A percentile compares a stretch with the other conserved stretches of the same genome.
phyloP scores from a whole-genome alignment of 768 basidiomycete genomes.

The Boletus insuetus region DNA sequence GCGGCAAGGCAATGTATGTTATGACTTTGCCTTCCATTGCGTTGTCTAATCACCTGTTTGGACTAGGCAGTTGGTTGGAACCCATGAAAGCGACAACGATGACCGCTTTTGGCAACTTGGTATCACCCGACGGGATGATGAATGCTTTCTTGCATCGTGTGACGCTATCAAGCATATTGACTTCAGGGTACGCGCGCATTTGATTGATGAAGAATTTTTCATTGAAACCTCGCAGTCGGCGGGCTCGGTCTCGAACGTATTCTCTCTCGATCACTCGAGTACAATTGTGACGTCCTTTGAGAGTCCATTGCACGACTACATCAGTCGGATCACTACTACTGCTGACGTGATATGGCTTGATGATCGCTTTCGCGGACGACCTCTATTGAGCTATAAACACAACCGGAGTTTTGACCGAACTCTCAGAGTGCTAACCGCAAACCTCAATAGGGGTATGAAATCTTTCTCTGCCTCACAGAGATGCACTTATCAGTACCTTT shows the following conservation, averaged over 20 bases:
- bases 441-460: slow-evolving; percentile 31
- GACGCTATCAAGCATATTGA: slow-evolving; percentile 47
- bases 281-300: slow-evolving; percentile 57
- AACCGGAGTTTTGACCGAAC: slow-evolving; percentile 58
- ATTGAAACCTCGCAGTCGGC: slow-evolving; percentile 30
- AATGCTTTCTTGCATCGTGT: slow-evolving; percentile 49
- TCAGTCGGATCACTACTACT: slow-evolving; percentile 59
- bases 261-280: slow-evolving; percentile 31
- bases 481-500: slow-evolving; percentile 1
- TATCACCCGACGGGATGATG: slow-evolving; percentile 30
- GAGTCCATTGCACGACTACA: slow-evolving; percentile 37
- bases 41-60: background rate
- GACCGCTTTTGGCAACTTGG: slow-evolving; percentile 56
- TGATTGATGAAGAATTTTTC: background rate
- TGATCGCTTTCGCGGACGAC: slow-evolving; percentile 50
- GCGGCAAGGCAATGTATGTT: slow-evolving; percentile 42
- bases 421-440: slow-evolving; percentile 43
- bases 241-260: slow-evolving; percentile 29
- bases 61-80: slow-evolving; percentile 21
- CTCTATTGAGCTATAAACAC: slow-evolving; percentile 63
- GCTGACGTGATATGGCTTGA: slow-evolving; percentile 70
- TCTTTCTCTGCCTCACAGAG: background rate
- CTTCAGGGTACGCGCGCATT: slow-evolving; percentile 45
- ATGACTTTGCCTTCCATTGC: background rate
- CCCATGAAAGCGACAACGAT: slow-evolving; percentile 2